These are phyloP conservation scores for Fusarium guadeloupense DNA, from an alignment of 2,329 filamentous ascomycete genomes.

Conservation along the genomic window DNA sequence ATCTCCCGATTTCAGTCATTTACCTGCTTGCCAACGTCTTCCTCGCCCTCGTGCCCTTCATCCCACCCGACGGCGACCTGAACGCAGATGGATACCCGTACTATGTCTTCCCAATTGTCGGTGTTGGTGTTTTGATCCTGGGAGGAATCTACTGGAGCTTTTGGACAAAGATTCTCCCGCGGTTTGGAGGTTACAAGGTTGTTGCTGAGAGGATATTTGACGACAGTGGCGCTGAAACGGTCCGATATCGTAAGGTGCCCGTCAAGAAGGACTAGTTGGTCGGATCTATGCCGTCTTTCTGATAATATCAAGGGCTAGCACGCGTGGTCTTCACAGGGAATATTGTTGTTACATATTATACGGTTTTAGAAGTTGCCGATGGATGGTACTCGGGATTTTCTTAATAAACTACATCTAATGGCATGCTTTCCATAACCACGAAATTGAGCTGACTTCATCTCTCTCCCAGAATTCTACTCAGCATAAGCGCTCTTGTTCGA, in stretches of 20 bases:
- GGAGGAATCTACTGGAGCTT: constrained; percentile 62
- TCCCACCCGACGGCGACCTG: constrained; percentile 60
- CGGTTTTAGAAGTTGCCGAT: too few relatives aligned
- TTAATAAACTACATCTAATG: too few relatives aligned
- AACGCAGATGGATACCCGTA: constrained; percentile 62
- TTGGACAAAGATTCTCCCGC: constrained; percentile 62
- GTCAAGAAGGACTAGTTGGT: constrained; percentile 28
- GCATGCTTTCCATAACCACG: too few relatives aligned
- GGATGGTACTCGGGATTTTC: too few relatives aligned
- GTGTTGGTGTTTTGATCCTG: constrained; percentile 59
- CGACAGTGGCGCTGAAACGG: constrained; percentile 52
- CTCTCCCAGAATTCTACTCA: too few relatives aligned
- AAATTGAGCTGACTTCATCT: too few relatives aligned
- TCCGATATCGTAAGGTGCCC: constrained; percentile 52
- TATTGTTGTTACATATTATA: too few relatives aligned
- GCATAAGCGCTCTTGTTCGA: too few relatives aligned
- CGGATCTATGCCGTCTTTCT: too few relatives aligned
- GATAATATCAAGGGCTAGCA: too few relatives aligned
- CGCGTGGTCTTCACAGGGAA: too few relatives aligned
- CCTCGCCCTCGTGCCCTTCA: constrained; percentile 63
- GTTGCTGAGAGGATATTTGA: constrained; percentile 55
- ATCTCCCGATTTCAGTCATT: constrained; percentile 57
- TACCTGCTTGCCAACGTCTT: constrained; percentile 63
- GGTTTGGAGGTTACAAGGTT: constrained; percentile 60
- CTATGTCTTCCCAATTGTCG: constrained; percentile 65